Evolutionary conservation across 2,329 filamentous ascomycete species (phyloP).

Genomic region (Colletotrichum sansevieriae): DNA sequence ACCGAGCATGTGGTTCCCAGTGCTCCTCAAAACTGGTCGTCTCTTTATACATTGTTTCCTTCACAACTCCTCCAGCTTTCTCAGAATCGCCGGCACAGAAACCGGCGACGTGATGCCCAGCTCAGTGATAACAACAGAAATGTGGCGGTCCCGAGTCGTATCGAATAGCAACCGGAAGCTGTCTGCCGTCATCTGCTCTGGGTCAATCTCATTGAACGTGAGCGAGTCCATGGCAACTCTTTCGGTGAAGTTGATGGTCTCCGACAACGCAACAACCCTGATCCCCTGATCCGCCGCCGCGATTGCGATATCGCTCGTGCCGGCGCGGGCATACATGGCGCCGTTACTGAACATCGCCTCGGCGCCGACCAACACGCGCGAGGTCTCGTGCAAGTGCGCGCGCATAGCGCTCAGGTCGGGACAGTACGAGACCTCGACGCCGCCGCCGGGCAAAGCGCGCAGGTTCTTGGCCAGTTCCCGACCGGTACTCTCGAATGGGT

Average conservation of each 20-base stretch:
- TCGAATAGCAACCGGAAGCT: conserved; percentile 84
- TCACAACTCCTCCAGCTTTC: conserved; percentile 69
- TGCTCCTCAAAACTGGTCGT: neutral
- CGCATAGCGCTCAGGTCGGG: conserved; percentile 81
- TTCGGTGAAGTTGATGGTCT: conserved; percentile 92
- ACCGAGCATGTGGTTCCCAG: neutral
- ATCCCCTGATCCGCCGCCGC: conserved; percentile 81
- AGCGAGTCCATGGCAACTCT: conserved; percentile 92
- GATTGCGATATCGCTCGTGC: conserved; percentile 89
- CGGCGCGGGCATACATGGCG: conserved; percentile 86
- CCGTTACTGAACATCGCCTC: conserved; percentile 98
- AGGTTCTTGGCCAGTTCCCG: conserved; percentile 77
- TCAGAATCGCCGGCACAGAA: conserved; percentile 77
- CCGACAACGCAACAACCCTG: conserved; percentile 89
- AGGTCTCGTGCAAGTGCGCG: conserved; percentile 75
- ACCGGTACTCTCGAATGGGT: conserved; percentile 66
- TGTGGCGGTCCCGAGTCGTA: conserved; percentile 87
- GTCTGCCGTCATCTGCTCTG: conserved; percentile 71
- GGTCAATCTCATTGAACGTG: conserved; percentile 93
- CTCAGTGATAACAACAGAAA: conserved; percentile 92
- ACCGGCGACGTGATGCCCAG: conserved; percentile 88
- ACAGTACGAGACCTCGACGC: conserved; percentile 84
- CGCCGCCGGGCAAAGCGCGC: conserved; percentile 56
- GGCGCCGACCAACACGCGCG: conserved; percentile 87
- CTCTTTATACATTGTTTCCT: conserved; percentile 20